Evolutionary conservation across 2,329 filamentous ascomycete genomes (phyloP).

Genomic region (Aspergillus thermomutatus): DNA sequence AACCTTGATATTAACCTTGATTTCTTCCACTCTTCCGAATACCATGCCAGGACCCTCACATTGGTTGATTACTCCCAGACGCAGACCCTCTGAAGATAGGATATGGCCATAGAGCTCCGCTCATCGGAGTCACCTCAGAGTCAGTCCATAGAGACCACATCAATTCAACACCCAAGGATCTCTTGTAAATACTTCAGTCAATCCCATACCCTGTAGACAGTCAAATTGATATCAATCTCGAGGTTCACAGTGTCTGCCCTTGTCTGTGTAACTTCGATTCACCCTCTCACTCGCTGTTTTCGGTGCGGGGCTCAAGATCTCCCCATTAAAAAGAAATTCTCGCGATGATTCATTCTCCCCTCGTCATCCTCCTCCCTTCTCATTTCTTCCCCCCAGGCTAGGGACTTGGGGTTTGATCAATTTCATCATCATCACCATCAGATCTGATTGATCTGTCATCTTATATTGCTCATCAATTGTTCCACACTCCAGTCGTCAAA

Average conservation of each 20-base stretch:
- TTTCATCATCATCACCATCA: neutral
- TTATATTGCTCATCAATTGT: neutral
- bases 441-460: neutral
- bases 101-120: neutral
- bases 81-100: neutral
- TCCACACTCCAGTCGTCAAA: constrained; percentile 11
- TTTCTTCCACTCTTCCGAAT: neutral
- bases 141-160: neutral
- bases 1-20: neutral
- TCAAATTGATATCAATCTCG: neutral
- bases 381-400: neutral
- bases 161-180: neutral
- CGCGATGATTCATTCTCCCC: neutral
- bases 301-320: neutral
- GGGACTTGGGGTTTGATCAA: neutral
- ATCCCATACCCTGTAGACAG: neutral
- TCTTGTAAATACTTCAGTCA: neutral
- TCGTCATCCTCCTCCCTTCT: neutral
- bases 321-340: neutral
- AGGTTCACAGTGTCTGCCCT: neutral
- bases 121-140: neutral
- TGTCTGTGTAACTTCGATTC: neutral
- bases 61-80: too few species aligned
- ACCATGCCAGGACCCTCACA: neutral
- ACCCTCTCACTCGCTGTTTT: neutral